Conservation (phyloP, 2,329 filamentous ascomycete genomes). For the Botrytis fabae region DNA sequence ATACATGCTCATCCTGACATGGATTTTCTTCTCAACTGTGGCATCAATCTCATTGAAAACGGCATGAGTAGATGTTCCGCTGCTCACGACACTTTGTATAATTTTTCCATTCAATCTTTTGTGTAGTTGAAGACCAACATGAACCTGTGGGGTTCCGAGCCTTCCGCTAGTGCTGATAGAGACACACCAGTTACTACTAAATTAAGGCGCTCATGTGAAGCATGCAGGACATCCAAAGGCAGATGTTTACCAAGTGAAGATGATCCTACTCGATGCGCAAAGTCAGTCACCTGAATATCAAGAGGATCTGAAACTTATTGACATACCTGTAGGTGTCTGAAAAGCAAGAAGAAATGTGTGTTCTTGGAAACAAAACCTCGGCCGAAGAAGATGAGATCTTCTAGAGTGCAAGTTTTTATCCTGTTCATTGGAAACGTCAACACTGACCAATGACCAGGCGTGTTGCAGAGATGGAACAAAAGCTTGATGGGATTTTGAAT, state of each 20-base stretch:
- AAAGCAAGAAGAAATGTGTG: constrained; percentile 39
- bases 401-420: constrained; percentile 45
- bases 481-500: constrained; percentile 34
- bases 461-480: constrained; percentile 42
- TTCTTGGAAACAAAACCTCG: constrained; percentile 52
- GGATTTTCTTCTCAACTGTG: background rate
- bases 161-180: background rate
- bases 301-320: constrained; percentile 39
- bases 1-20: background rate
- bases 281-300: constrained; percentile 48
- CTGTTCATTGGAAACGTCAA: background rate
- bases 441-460: constrained; percentile 29
- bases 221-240: constrained; percentile 55
- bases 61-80: background rate
- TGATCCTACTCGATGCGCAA: constrained; percentile 50
- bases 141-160: background rate
- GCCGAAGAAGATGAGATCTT: constrained; percentile 49
- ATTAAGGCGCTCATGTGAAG: constrained; percentile 48
- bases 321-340: constrained; percentile 24
- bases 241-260: constrained; percentile 53
- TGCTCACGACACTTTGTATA: background rate
- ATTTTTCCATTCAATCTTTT: too few species aligned
- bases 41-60: background rate
- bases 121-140: background rate
- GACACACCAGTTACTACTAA: constrained; percentile 8